Conservation (phyloP, 2,329 filamentous ascomycete genomes). For the Sarocladiaceae sp. region DNA sequence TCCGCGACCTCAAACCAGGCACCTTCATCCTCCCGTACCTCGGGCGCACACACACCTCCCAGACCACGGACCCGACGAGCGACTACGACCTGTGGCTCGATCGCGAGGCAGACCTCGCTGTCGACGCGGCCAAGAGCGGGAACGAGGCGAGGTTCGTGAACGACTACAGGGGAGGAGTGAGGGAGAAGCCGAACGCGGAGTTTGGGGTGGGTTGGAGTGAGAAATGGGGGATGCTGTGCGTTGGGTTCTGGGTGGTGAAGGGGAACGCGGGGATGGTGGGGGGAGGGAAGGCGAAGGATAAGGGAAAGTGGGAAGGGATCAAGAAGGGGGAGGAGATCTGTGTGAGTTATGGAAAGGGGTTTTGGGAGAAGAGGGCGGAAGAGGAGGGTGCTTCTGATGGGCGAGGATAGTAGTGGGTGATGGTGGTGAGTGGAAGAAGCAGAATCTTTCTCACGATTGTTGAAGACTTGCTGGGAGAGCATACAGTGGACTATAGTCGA, state of each 20-base stretch:
- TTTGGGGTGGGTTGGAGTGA: constrained; percentile 54
- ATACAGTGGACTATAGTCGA: no score
- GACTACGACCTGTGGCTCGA: constrained; percentile 63
- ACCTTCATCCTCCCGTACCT: constrained; percentile 56
- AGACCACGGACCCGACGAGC: constrained; percentile 21
- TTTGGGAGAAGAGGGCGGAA: constrained; percentile 47
- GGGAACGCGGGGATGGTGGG: constrained; percentile 3
- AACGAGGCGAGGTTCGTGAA: constrained; percentile 64
- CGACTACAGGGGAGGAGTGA: constrained; percentile 54
- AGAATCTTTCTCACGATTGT: not conserved
- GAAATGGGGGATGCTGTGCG: constrained; percentile 43
- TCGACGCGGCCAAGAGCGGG: constrained; percentile 51
- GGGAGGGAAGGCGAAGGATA: constrained; percentile 17
- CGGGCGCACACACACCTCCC: constrained; percentile 46
- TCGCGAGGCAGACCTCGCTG: constrained; percentile 47
- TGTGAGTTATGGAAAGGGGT: constrained; percentile 62
- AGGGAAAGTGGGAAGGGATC: constrained; percentile 32
- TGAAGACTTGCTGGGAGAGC: no score
- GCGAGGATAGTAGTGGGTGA: constrained; percentile 7
- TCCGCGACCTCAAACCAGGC: constrained; percentile 44
- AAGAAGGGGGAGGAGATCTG: constrained; percentile 57
- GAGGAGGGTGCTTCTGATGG: constrained; percentile 15
- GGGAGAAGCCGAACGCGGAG: constrained; percentile 48
- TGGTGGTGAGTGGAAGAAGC: not conserved
- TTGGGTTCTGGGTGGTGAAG: constrained; percentile 50